Percentiles rank a stretch among this genome's conserved stretches.
Conservation (phyloP, 495 filamentous ascomycete species). For the Annulohypoxylon stygium region DNA sequence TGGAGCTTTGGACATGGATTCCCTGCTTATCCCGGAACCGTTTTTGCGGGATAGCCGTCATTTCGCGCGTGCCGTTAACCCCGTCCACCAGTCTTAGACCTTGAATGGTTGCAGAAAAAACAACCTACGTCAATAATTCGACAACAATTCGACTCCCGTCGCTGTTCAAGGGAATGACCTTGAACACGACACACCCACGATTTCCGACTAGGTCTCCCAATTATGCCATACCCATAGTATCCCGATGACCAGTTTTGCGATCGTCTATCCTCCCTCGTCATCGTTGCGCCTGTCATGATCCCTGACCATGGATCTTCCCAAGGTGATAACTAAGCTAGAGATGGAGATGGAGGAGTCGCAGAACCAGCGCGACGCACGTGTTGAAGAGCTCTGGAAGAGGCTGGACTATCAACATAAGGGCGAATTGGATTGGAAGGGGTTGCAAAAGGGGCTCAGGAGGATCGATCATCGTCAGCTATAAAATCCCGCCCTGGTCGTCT, state of each 20-base stretch:
- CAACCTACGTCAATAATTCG: constrained; percentile 34
- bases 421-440: constrained; percentile 81
- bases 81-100: constrained; percentile 10
- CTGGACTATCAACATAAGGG: constrained; percentile 82
- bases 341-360: constrained; percentile 71
- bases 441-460: constrained; percentile 85
- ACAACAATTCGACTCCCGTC: constrained; percentile 4
- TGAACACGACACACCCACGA: constrained; percentile 27
- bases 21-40: constrained; percentile 35
- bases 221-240: constrained; percentile 55
- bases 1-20: constrained; percentile 36
- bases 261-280: constrained; percentile 36
- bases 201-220: constrained; percentile 33
- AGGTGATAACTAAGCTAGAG: constrained; percentile 59
- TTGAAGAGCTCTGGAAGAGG: constrained; percentile 82
- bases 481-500: constrained; percentile 23
- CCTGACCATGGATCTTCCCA: constrained; percentile 57
- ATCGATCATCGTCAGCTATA: constrained; percentile 89
- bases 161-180: constrained; percentile 40
- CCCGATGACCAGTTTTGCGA: constrained; percentile 42
- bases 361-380: constrained; percentile 78
- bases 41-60: constrained; percentile 43
- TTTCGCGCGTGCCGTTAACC: constrained; percentile 44
- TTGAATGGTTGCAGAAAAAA: constrained; percentile 25
- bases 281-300: constrained; percentile 53